phyloP scores from a whole-genome alignment of 2,329 filamentous ascomycete species.

The Lecanosticta acicola region DNA sequence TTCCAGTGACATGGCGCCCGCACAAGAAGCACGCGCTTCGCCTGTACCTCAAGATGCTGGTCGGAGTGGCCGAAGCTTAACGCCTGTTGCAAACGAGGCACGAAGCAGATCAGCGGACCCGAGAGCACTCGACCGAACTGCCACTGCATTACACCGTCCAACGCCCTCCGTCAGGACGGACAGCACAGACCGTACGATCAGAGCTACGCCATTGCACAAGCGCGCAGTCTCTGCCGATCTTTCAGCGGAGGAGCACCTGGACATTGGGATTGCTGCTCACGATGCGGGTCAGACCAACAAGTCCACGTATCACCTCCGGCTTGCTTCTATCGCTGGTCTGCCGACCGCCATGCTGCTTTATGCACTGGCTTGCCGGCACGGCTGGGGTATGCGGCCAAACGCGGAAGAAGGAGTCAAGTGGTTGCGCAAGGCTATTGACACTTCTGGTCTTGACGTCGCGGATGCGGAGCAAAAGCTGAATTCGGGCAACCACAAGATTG shows the following conservation, averaged over 20 bases:
- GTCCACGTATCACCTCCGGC: constrained; percentile 90
- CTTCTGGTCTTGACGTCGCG: constrained; percentile 78
- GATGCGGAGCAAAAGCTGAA: constrained; percentile 37
- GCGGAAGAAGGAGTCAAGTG: constrained; percentile 84
- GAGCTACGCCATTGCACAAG: constrained; percentile 41
- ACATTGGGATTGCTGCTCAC: constrained; percentile 84
- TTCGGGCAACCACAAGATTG: constrained; percentile 13
- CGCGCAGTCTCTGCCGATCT: constrained; percentile 59
- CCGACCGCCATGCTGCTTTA: constrained; percentile 95
- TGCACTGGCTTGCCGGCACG: constrained; percentile 87
- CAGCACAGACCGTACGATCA: constrained; percentile 42
- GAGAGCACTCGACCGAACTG: constrained; percentile 9
- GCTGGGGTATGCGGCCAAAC: constrained; percentile 95
- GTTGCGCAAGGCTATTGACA: constrained; percentile 86
- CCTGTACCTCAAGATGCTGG: constrained; percentile 11
- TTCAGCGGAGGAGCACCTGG: constrained; percentile 79
- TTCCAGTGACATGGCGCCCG: constrained; percentile 15
- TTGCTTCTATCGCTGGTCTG: constrained; percentile 78
- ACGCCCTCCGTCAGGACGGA: constrained; percentile 30
- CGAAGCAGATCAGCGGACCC: constrained; percentile 32
- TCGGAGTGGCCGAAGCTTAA: constrained; percentile 15
- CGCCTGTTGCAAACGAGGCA: constrained; percentile 11
- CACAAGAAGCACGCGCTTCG: constrained; percentile 3
- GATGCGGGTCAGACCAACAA: constrained; percentile 82
- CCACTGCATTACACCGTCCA: constrained; percentile 25